Conservation (phyloP, 495 filamentous ascomycete species). For the Lasiosphaeris hirsuta region DNA sequence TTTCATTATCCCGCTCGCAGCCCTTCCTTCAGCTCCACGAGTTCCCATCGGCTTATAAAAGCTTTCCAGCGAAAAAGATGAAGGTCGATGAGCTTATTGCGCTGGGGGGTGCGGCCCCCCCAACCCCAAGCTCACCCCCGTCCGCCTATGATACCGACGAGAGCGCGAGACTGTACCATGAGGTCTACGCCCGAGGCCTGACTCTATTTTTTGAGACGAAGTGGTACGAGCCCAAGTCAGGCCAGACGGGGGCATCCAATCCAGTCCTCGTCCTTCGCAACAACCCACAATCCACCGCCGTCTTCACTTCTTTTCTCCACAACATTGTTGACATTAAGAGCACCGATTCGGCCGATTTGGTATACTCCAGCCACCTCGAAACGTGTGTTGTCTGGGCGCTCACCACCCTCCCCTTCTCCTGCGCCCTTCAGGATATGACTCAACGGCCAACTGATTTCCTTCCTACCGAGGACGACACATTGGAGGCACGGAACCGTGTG, state of each 20-base stretch:
- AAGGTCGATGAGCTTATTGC: conserved; percentile 74
- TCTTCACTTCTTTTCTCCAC: conserved; percentile 59
- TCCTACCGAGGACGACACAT: conserved; percentile 46
- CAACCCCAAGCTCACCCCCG: conserved; percentile 52
- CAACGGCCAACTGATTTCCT: background rate
- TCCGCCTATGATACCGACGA: conserved; percentile 59
- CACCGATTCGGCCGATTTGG: conserved; percentile 59
- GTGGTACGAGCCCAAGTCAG: conserved; percentile 65
- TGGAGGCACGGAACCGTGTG: conserved; percentile 62
- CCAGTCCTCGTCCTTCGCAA: conserved; percentile 47
- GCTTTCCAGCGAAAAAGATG: conserved; percentile 61
- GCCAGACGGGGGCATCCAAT: conserved; percentile 19
- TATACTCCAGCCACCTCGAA: conserved; percentile 61
- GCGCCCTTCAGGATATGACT: conserved; percentile 23
- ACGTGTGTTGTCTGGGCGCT: conserved; percentile 70
- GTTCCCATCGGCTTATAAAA: conserved; percentile 44
- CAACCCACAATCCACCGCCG: conserved; percentile 57
- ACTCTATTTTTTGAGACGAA: conserved; percentile 78
- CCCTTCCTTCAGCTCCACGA: conserved; percentile 27
- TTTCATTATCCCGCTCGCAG: conserved; percentile 19
- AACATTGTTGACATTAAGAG: conserved; percentile 36
- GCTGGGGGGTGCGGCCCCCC: conserved; percentile 60
- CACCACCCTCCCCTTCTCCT: conserved; percentile 32
- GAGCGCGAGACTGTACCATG: conserved; percentile 68
- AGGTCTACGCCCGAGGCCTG: conserved; percentile 73